Evolutionary conservation across 2,329 filamentous ascomycete genomes (phyloP).

Genomic region (Colletotrichum eremochloae): DNA sequence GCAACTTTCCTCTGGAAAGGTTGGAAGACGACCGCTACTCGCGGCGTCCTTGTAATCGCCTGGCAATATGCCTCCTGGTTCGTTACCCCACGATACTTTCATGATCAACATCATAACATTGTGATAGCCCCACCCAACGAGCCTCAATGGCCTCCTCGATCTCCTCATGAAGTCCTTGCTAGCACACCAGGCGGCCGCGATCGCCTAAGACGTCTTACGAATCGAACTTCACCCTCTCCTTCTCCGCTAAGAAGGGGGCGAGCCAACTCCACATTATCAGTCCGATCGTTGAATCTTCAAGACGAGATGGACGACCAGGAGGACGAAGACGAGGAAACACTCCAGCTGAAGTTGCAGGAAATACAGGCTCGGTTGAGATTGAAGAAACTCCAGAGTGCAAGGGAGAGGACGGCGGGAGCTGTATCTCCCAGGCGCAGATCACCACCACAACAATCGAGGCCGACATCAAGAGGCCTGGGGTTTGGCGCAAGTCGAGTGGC

Average conservation of each 20-base stretch:
- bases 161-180: conserved; percentile 73
- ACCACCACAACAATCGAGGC: conserved; percentile 37
- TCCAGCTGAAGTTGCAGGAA: conserved; percentile 87
- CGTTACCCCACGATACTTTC: conserved; percentile 13
- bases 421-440: conserved; percentile 38
- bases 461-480: conserved; percentile 47
- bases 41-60: conserved; percentile 13
- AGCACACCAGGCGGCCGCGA: conserved; percentile 84
- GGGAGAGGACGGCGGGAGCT: conserved; percentile 52
- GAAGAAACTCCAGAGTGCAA: conserved; percentile 84
- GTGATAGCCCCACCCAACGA: conserved; percentile 52
- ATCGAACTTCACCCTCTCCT: conserved; percentile 76
- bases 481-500: conserved; percentile 42
- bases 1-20: conserved; percentile 16
- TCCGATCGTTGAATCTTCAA: conserved; percentile 43
- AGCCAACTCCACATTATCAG: conserved; percentile 47
- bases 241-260: conserved; percentile 70
- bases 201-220: conserved; percentile 76
- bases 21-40: conserved; percentile 11
- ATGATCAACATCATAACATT: conserved; percentile 24
- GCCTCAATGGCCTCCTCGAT: conserved; percentile 75
- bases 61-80: conserved; percentile 44
- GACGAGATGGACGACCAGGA: conserved; percentile 57
- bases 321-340: conserved; percentile 88
- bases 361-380: conserved; percentile 90